phyloP scores from a whole-genome alignment of 768 basidiomycete genomes.

The Plicaturopsis crispa region DNA sequence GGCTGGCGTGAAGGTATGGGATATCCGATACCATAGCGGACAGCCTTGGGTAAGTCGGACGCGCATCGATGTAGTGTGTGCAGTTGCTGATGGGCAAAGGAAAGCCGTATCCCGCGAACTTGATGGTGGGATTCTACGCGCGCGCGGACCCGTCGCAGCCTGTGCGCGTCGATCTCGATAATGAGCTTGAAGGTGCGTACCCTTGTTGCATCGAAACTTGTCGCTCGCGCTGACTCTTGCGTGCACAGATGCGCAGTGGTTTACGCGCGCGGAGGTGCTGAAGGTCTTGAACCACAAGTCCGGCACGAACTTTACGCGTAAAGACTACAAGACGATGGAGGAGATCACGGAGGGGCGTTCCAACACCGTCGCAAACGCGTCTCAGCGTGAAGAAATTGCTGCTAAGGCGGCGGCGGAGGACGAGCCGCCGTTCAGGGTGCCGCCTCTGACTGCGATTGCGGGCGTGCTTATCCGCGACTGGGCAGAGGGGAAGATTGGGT shows the following conservation, averaged over 20 bases:
- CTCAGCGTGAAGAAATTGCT: background rate
- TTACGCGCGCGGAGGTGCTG: constrained; percentile 64
- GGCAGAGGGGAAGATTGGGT: constrained; percentile 49
- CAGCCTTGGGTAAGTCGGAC: constrained; percentile 93
- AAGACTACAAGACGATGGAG: constrained; percentile 44
- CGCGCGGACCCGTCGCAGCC: constrained; percentile 64
- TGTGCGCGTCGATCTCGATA: constrained; percentile 84
- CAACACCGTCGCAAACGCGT: constrained; percentile 8
- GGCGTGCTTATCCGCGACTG: constrained; percentile 83
- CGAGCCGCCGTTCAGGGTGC: constrained; percentile 62
- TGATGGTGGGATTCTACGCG: constrained; percentile 90
- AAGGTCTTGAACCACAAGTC: constrained; percentile 49
- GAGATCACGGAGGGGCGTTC: constrained; percentile 30
- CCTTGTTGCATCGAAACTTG: background rate
- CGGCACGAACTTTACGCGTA: constrained; percentile 39
- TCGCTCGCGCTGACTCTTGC: background rate
- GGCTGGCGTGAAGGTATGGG: constrained; percentile 81
- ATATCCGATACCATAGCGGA: constrained; percentile 77
- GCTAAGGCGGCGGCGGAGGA: constrained; percentile 15
- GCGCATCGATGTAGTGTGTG: constrained; percentile 11
- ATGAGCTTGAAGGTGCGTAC: constrained; percentile 80
- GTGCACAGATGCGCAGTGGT: constrained; percentile 82
- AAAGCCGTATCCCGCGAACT: constrained; percentile 84
- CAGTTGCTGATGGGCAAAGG: background rate
- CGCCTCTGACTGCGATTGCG: constrained; percentile 70